Evolutionary conservation across 257 asterid genomes (phyloP).

Genomic region (Asclepias syriaca): DNA sequence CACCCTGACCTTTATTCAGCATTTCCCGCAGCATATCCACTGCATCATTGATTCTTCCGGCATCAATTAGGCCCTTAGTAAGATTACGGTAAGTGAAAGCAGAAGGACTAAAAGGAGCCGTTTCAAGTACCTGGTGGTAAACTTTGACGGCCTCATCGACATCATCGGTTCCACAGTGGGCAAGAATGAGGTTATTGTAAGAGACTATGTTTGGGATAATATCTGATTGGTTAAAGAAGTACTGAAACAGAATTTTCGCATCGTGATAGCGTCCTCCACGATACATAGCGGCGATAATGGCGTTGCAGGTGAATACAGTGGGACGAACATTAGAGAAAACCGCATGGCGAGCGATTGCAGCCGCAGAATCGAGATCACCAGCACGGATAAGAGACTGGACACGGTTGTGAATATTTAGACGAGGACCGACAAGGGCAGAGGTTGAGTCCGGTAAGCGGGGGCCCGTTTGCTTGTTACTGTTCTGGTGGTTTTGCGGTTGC

Average conservation of each 20-base stretch:
- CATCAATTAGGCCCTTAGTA: conserved; percentile 67
- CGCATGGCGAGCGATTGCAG: conserved; percentile 68
- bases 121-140: conserved; percentile 46
- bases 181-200: conserved; percentile 53
- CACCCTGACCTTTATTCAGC: conserved; percentile 83
- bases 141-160: conserved; percentile 59
- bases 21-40: conserved; percentile 63
- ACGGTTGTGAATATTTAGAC: conserved; percentile 87
- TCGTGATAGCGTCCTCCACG: conserved; percentile 60
- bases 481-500: conserved; percentile 8
- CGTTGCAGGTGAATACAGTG: conserved; percentile 92
- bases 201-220: conserved; percentile 71
- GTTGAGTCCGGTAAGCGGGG: conserved; percentile 80
- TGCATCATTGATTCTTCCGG: conserved; percentile 54
- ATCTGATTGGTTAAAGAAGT: conserved; percentile 65
- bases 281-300: conserved; percentile 83
- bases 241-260: conserved; percentile 67
- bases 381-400: conserved; percentile 92
- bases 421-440: conserved; percentile 62
- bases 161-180: conserved; percentile 71
- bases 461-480: conserved; percentile 21
- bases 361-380: conserved; percentile 72
- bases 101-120: conserved; percentile 73
- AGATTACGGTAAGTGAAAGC: conserved; percentile 70
- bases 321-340: conserved; percentile 68